Evolutionary conservation across 2,329 filamentous ascomycete genomes (phyloP).

Genomic region (Fusarium sp.): DNA sequence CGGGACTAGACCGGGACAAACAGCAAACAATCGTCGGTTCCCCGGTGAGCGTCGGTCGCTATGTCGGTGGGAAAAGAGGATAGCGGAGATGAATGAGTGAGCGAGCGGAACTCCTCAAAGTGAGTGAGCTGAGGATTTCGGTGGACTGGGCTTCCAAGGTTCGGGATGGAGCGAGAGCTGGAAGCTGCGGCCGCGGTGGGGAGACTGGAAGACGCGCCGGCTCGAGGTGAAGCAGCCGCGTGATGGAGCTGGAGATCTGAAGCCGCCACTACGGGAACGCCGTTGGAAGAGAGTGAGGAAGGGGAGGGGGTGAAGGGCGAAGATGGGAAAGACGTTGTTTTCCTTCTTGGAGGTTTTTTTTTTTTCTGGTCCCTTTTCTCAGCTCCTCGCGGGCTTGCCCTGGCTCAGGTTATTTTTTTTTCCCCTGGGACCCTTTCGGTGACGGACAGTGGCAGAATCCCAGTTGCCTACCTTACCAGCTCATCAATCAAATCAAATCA

Average conservation of each 20-base stretch:
- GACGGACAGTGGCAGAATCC: constrained; percentile 17
- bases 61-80: not conserved
- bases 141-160: not conserved
- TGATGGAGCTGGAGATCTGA: constrained; percentile 33
- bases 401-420: constrained; percentile 5
- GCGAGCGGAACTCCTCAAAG: constrained; percentile 10
- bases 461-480: constrained; percentile 10
- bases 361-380: constrained; percentile 22
- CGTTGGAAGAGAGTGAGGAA: constrained; percentile 8
- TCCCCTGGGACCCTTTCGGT: constrained; percentile 29
- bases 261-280: constrained; percentile 28
- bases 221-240: constrained; percentile 38
- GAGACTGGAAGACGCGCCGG: constrained; percentile 34
- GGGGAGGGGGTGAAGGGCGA: constrained; percentile 14
- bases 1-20: constrained; percentile 30
- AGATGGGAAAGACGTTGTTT: constrained; percentile 23
- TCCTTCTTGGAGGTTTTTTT: constrained; percentile 8
- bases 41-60: constrained; percentile 2
- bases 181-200: constrained; percentile 33
- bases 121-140: not conserved
- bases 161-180: constrained; percentile 12
- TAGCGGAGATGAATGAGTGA: constrained; percentile 15
- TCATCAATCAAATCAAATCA: not conserved
- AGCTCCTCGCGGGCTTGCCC: not conserved
- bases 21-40: constrained; percentile 9